Evolutionary conservation across 306 rosid genomes (phyloP), one percentile per base, ranked within the genome.

Genomic region (Boehmeria nivea): DNA sequence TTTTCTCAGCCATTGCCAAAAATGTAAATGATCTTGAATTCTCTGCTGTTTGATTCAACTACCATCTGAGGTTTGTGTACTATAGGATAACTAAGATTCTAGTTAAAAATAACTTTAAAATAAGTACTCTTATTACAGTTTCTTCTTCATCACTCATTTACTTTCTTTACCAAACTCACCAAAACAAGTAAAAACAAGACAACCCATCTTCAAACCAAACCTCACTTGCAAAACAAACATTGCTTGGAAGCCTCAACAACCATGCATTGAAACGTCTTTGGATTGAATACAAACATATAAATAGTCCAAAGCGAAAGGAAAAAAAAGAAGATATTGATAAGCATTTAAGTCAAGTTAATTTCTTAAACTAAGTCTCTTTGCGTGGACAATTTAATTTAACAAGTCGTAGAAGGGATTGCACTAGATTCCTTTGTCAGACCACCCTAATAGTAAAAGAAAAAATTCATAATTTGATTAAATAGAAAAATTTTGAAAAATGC

Each of bases 141-240:
- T 76, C 81, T 78, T 82, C 62, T 68, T 48, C 18, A 65, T 47
- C 33, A 55, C 53, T 69, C 54, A 48, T 71, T 52, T 42, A 67
- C 78, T 74, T 83, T 64, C 72, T 72, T 63, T 79, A 84, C 91
- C 98, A 82, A 83, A 82, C 98, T 74, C 85, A 80, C 74, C 91
- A 63, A 83, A 80, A 57, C 58, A 67, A 63, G 72, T 66, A 33
- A 70, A 71, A 69, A 42, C 53, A 37, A 57, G 76, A 23, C 27
- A 14, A 44, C 65, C 69, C 51, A 50, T 66, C 52, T 75, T 80
- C 87, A 74, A 71, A 78, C 83, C 58, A 82, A 84, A 78, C 86
- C 71, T 86, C 84, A 80, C 88, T 80, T 81, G 60, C 68, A 79
- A 78, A 59, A 68, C 76, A 82, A 73, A 75, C 72, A 64, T 72